phyloP scores from a whole-genome alignment of 768 basidiomycete species.

The Suillus alpinus region DNA sequence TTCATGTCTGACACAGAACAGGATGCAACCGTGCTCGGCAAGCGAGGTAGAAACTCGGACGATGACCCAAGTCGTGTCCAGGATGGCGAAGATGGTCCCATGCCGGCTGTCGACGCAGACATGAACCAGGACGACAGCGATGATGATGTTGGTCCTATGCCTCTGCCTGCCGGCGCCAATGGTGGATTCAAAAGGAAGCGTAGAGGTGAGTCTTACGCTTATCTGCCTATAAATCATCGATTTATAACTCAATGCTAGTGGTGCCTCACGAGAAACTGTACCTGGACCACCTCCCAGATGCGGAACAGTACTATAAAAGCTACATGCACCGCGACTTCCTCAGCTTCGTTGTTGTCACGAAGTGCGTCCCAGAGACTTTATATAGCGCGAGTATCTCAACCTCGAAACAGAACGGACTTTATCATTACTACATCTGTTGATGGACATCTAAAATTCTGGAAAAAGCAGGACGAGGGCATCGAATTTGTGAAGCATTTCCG shows the following conservation, averaged over 20 bases:
- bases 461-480: constrained; percentile 93
- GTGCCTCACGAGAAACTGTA: constrained; percentile 92
- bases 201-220: constrained; percentile 55
- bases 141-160: constrained; percentile 89
- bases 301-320: constrained; percentile 94
- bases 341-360: constrained; percentile 86
- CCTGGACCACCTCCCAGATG: constrained; percentile 86
- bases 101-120: constrained; percentile 16
- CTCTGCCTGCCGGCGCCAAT: constrained; percentile 47
- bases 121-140: constrained; percentile 50
- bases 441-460: constrained; percentile 98
- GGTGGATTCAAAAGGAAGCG: constrained; percentile 68
- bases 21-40: constrained; percentile 59
- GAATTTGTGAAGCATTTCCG: constrained; percentile 99
- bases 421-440: constrained; percentile 92
- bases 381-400: constrained; percentile 8
- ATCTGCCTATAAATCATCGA: not conserved
- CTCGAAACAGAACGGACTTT: constrained; percentile 76
- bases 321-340: constrained; percentile 97
- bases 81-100: constrained; percentile 21
- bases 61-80: constrained; percentile 12
- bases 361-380: constrained; percentile 43
- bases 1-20: constrained; percentile 45
- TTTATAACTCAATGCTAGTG: constrained; percentile 47
- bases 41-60: constrained; percentile 48